Evolutionary conservation across 108 stramenopile species (phyloP), one percentile per base, ranked within the genome.

Genomic region (Nitzschia palea): DNA sequence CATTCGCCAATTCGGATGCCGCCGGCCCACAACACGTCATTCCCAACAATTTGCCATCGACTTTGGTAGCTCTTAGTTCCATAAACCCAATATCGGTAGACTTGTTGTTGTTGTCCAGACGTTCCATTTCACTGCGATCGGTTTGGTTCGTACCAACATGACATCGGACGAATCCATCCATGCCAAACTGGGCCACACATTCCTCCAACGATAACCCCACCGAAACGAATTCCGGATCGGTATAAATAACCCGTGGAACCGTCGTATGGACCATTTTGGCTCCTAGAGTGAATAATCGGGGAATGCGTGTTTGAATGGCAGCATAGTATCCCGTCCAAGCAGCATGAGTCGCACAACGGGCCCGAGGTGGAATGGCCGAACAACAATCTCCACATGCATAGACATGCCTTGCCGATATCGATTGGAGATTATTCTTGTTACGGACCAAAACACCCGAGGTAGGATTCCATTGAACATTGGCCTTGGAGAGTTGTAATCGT

Each of bases 311-410:
- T 26, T 69, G 65, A n/a, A 42, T 18, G 10, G 64, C 76, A 9
- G 74, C 70, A 68, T 76, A 64, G 42, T 67, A 83, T 23, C 77
- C 82, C 10, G 78, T 83, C 82, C 82, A 83, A 3, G 52, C 82
- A n/a, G 74, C 82, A 52, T 83, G 82, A 3, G 63, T 26, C 2
- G 82, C 78, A 2, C 53, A 53, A 15, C 78, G 73, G 23, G 56
- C 44, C 2, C 34, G n/a, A 18, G 27, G 14, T 10, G 64, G 53
- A 1, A 79, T 54, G 3, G 61, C 74, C 48, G 44, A 47, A 20
- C 27, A 18, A 52, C 82, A 83, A 64, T 83, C 82, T 14, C 82
- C 82, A 26, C 53, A 48, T 5, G 82, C 82, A 67, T 29, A 83
- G 15, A 83, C 63, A 34, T 71, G 59, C 6, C 12, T 33, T 1